A percentile compares a stretch with the other conserved stretches of the same genome.
These are phyloP conservation scores for Hanseniaspora meyeri DNA, from an alignment of 805 yeast genomes.

Conservation along the genomic window DNA sequence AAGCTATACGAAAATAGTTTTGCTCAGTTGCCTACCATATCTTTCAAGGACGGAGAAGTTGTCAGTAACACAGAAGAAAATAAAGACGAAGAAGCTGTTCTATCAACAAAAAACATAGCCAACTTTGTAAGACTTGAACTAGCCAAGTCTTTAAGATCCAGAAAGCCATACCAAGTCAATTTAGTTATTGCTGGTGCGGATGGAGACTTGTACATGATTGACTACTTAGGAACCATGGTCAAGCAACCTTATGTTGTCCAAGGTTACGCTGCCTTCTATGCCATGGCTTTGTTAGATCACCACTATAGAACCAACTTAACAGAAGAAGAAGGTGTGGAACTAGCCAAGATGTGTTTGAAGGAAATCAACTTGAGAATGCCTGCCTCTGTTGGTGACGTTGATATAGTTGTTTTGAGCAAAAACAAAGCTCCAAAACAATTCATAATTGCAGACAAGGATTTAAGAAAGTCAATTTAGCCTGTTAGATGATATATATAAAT, in stretches of 20 bases:
- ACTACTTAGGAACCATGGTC: slow-evolving; percentile 83
- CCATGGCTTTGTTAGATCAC: slow-evolving; percentile 78
- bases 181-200: slow-evolving; percentile 81
- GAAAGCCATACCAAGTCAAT: slow-evolving; percentile 91
- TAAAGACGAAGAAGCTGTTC: slow-evolving; percentile 32
- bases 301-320: slow-evolving; percentile 72
- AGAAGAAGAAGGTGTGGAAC: slow-evolving; percentile 62
- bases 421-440: slow-evolving; percentile 31
- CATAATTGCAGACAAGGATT: slow-evolving; percentile 3
- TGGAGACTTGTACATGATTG: slow-evolving; percentile 68
- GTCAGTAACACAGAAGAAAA: neutral
- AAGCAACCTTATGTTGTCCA: slow-evolving; percentile 94
- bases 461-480: neutral
- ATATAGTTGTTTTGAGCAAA: slow-evolving; percentile 5
- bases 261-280: slow-evolving; percentile 95
- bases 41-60: slow-evolving; percentile 1
- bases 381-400: slow-evolving; percentile 12
- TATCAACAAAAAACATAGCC: slow-evolving; percentile 77
- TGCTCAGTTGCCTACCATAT: slow-evolving; percentile 20
- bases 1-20: slow-evolving; percentile 81
- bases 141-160: slow-evolving; percentile 78
- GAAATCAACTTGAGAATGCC: slow-evolving; percentile 83
- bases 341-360: slow-evolving; percentile 57
- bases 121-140: slow-evolving; percentile 77
- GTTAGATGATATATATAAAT: neutral